Base-by-base conservation (phyloP, 2,329 filamentous ascomycete species). In the Teratosphaeria epicoccoides region DNA sequence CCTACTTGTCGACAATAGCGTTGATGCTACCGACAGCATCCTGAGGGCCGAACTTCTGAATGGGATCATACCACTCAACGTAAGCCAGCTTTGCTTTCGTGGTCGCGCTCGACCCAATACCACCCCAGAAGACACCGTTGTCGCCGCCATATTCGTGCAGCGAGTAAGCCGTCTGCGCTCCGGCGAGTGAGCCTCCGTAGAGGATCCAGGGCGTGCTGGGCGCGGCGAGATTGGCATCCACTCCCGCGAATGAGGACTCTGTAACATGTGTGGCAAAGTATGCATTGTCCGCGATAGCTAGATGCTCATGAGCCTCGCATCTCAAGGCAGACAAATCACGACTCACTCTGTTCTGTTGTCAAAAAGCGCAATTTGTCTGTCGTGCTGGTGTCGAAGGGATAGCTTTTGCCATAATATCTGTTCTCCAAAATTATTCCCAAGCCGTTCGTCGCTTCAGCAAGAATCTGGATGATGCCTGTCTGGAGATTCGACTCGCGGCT, bases 31-130 rank as follows among this genome's bases (percentile, higher is more conserved):
- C 66, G 5, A 77, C 66, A 51, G 87, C 93, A 25, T 80, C 77
- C 0, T 75, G 71, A 22, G 80, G 78, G 1, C 70, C 80, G 53
- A 75, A 78, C 24, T 76, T 66, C 20, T 79, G 73, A 51, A 81
- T 73, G 0, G 80, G 77, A 63, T 82, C 79, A 17, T 47, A 83
- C 62, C 83, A 84, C 56, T 82, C 77, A 55, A 73, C 80, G 60
- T 83, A 83, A 59, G 91, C 85, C 56, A 81, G 81, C 50, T 91
- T 84, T 3, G 86, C 86, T 53, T 80, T 79, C 0, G 85, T 86
- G 1, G 91, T 87, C 0, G 85, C 88, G 0, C 86, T 91, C 0
- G 85, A 88, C 0, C 85, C 83, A 47, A 95, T 89, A 6, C 83
- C 81, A 49, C 79, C 88, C 76, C 79, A 90, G 67, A 85, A 91